phyloP scores from a whole-genome alignment of 352 stramenopile species.

The Phytopythium delawarense region DNA sequence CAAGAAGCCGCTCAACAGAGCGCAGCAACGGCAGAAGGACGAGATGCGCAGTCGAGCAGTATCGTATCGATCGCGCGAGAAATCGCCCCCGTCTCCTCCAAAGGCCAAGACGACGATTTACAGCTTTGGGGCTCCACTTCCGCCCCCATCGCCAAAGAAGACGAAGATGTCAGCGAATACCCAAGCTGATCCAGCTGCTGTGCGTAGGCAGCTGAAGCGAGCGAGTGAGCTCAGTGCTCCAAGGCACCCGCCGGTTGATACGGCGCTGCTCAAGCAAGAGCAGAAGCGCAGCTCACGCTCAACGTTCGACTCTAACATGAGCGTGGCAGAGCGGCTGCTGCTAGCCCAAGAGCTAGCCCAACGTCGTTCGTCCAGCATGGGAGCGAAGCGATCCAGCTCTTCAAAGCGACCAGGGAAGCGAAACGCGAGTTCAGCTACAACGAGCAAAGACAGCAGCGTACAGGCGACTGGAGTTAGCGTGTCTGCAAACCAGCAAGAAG shows the following conservation, averaged over 20 bases:
- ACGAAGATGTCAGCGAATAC: conserved; percentile 22
- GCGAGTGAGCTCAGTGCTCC: conserved; percentile 61
- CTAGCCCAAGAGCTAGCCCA: conserved; percentile 46
- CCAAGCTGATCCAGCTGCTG: conserved; percentile 25
- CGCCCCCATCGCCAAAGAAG: conserved; percentile 26
- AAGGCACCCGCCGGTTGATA: conserved; percentile 58
- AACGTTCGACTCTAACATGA: conserved; percentile 62
- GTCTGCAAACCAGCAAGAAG: neutral
- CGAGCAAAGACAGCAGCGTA: neutral
- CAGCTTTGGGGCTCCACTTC: conserved; percentile 41
- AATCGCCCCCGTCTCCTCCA: conserved; percentile 47
- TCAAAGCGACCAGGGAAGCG: neutral
- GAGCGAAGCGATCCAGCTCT: conserved; percentile 7
- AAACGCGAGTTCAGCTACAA: neutral
- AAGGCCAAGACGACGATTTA: conserved; percentile 49
- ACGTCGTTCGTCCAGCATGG: conserved; percentile 16
- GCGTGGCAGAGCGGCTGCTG: conserved; percentile 55
- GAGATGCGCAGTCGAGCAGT: conserved; percentile 61
- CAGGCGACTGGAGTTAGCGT: neutral
- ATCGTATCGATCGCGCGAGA: conserved; percentile 50
- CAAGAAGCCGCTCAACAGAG: conserved; percentile 37
- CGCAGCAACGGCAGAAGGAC: conserved; percentile 64
- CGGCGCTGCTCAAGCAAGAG: conserved; percentile 46
- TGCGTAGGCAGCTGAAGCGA: conserved; percentile 48
- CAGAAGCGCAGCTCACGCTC: conserved; percentile 56